Percentiles rank a stretch among this genome's conserved stretches.
Evolutionary conservation across 495 filamentous ascomycete species (phyloP).

Genomic region (Immersiella caudata): DNA sequence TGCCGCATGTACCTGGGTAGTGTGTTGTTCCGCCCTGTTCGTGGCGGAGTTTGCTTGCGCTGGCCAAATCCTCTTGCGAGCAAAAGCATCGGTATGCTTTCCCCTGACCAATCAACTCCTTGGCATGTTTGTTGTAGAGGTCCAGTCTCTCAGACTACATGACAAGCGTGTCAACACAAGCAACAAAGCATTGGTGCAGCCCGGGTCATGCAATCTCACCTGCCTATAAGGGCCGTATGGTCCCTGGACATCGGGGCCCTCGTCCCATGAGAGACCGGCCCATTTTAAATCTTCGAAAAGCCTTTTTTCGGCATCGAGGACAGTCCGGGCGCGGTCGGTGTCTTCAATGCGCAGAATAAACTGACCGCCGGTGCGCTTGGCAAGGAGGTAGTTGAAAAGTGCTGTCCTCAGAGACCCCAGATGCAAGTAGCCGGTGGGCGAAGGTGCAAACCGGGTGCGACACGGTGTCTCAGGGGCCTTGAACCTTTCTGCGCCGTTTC

Average conservation of each 20-base stretch:
- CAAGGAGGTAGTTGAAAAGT: slow-evolving; percentile 87
- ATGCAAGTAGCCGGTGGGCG: slow-evolving; percentile 91
- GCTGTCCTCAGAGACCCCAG: slow-evolving; percentile 90
- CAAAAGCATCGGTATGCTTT: slow-evolving; percentile 95
- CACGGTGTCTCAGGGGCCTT: slow-evolving; percentile 65
- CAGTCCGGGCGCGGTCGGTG: slow-evolving; percentile 72
- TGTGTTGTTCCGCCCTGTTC: slow-evolving; percentile 62
- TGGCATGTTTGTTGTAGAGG: slow-evolving; percentile 72
- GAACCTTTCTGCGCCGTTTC: background rate
- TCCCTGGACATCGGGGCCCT: slow-evolving; percentile 83
- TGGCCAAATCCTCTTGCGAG: slow-evolving; percentile 67
- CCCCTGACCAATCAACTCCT: slow-evolving; percentile 67
- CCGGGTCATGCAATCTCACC: slow-evolving; percentile 50
- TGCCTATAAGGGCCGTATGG: slow-evolving; percentile 85
- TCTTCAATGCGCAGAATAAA: slow-evolving; percentile 93
- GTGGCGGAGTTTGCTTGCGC: slow-evolving; percentile 61
- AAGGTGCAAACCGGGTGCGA: slow-evolving; percentile 92
- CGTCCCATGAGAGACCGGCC: slow-evolving; percentile 92
- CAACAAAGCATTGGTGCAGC: background rate
- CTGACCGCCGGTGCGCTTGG: slow-evolving; percentile 86
- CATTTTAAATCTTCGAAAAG: slow-evolving; percentile 80
- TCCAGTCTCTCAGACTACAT: slow-evolving; percentile 74
- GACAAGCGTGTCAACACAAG: background rate
- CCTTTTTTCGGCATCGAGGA: slow-evolving; percentile 74
- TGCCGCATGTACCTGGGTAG: slow-evolving; percentile 77